Evolutionary conservation across 805 yeast species (phyloP), one percentile per base, ranked within the genome.

Genomic region (Myxozyma neotropica): DNA sequence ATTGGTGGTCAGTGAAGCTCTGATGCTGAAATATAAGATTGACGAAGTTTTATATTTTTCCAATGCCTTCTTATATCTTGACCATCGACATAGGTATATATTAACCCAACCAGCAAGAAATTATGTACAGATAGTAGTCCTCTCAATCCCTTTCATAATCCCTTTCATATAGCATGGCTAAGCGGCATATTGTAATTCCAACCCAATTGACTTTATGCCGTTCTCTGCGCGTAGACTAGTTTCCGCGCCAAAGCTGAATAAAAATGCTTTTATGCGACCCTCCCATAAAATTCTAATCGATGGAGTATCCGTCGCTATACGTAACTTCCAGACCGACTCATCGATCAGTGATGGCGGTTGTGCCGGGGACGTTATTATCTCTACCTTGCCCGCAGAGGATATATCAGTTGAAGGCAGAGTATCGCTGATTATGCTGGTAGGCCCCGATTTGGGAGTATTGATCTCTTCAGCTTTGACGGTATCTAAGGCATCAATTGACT

Each of bases 241-340:
- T 56, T 80, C 83, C 5, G 83, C 78, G 0, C 97, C 97, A 0
- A 93, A 81, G 50, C 89, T 83, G 1, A 92, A 75, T 53, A 93
- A 72, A 71, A 93, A 88, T 44, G 89, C 95, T 67, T 87, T 85
- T 68, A 82, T 83, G 61, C 87, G 82, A 0, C 97, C 97, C 68
- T 89, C 97, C 97, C 97, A 93, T 46, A 89, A 74, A 4, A 91
- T 50, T 60, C 83, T 83, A 13, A 89, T 67, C 60, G 83, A 79
- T 64, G 78, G 80, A 53, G 85, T 86, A 46, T 82, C 84, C n/a
- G 65, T 60, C 10, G 64, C 50, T 5, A 60, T 43, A 12, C 64
- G 48, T 17, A 49, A 23, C 44, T 60, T 60, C 56, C 57, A 57
- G 2, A 60, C 61, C 0, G 61, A 54, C 23, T 60, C 64, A 31